Evolutionary conservation across 441 rosid species (phyloP), one percentile per base, ranked within the genome.

Genomic region (Francoa sonchifolia): DNA sequence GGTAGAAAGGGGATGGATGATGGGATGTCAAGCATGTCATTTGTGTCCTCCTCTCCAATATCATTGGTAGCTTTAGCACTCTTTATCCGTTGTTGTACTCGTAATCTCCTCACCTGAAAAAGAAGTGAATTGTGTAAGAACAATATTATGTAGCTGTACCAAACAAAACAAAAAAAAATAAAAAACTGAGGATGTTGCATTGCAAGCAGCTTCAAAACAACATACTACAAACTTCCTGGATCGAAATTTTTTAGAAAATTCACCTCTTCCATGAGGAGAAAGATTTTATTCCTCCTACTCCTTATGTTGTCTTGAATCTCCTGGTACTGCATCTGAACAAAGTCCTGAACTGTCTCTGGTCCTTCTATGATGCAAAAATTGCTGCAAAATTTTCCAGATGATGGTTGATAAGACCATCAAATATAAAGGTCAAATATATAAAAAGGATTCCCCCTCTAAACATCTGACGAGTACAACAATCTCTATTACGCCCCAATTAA

Each of bases 231-330:
- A n/a, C n/a, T n/a, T n/a, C n/a, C n/a, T n/a, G n/a, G n/a, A n/a
- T n/a, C n/a, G n/a, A n/a, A n/a, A n/a, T n/a, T n/a, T n/a, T n/a
- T n/a, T n/a, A 28, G 33, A 42, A 46, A 54, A n/a, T 3, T 33
- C 25, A 76, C 90, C 93, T 88, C 97, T 65, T 88, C 97, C 97
- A 88, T 84, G 53, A 88, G 97, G 18, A 88, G 85, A 72, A 88
- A 88, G 26, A 81, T 84, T 71, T 77, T 88, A 54, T 77, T 81
- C 33, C 97, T 87, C 66, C 94, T 68, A 40, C 85, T 84, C 78
- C 62, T 67, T 19, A 88, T 88, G 61, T 64, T 81, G 48, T 84
- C 95, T 31, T 84, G 75, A 18, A 88, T 79, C 56, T 88, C 95
- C 71, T 62, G 74, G 27, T 58, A 51, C 71, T 77, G 95, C 97